Conservation (phyloP, 768 basidiomycete genomes). For the Brasilioporus rufonigricans region DNA sequence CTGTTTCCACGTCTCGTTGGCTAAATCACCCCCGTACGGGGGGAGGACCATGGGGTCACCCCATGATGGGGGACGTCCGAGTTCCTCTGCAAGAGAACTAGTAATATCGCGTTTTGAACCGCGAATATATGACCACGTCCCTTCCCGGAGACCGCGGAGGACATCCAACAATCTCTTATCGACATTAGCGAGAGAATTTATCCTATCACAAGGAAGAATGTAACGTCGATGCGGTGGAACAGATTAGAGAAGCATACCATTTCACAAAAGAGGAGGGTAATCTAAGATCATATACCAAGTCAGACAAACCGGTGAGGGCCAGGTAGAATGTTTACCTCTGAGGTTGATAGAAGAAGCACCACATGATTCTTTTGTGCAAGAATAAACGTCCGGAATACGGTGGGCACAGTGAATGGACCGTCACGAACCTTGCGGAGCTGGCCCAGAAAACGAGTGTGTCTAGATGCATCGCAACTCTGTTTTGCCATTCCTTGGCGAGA, state of each 20-base stretch:
- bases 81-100: conserved; percentile 45
- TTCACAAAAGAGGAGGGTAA: conserved; percentile 51
- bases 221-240: background rate
- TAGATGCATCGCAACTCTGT: conserved; percentile 43
- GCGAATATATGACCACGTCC: conserved; percentile 58
- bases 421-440: conserved; percentile 65
- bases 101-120: conserved; percentile 45
- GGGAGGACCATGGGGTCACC: conserved; percentile 61
- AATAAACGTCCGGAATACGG: background rate
- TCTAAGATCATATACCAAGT: conserved; percentile 22
- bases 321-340: conserved; percentile 44
- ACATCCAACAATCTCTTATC: conserved; percentile 57
- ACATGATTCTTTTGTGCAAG: conserved; percentile 64
- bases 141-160: conserved; percentile 51
- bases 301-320: background rate
- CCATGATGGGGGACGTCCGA: conserved; percentile 61
- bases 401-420: background rate
- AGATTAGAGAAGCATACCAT: conserved; percentile 40
- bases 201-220: conserved; percentile 38
- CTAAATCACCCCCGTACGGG: conserved; percentile 54
- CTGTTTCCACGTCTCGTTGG: conserved; percentile 52
- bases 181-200: conserved; percentile 63
- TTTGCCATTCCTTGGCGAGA: conserved; percentile 28
- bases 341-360: conserved; percentile 84
- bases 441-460: conserved; percentile 78